Base-by-base conservation (phyloP, 2,329 filamentous ascomycete genomes). In the Leptographium flavum region DNA sequence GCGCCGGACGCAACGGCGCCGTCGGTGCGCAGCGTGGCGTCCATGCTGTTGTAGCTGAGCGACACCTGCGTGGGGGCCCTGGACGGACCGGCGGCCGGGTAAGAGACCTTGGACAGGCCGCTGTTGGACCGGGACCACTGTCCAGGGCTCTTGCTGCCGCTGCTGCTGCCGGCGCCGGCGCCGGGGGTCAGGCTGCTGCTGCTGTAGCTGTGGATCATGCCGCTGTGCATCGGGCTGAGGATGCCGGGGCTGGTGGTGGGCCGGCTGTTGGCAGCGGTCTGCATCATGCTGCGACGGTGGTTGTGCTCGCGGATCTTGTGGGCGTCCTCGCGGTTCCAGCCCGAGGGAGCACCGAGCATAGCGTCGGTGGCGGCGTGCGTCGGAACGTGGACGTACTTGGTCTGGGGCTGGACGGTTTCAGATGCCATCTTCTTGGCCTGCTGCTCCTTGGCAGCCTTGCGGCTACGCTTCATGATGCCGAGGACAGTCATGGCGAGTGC, bases 361-460 rank as follows among this genome's bases (percentile, higher is more conserved):
- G 76, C 74, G 58, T 81, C 76, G 13, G 65, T 56, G 39, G 73
- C 73, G 25, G 76, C 76, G 55, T 81, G 77, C 14, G 65, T 78
- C n/a, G 76, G 74, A 19, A 76, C 59, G 55, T 81, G 76, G 43
- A 63, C 70, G 58, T 81, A 80, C 13, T 70, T 65, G n/a, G 60
- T 50, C 14, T 39, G 33, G 7, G 44, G 15, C 25, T 23, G n/a
- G 44, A 65, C 23, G 14, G 31, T 19, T 19, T 36, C 13, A 19
- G 60, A 56, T 43, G 70, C 67, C 33, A 66, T 60, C 52, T 70
- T 66, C 52, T 70, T 68, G 36, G 60, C 65, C 48, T 69, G 64
- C 48, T 69, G 64, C 42, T 76, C 68, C 57, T 77, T 75, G 50
- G 73, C 70, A 44, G 73, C 69, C 54, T 73, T 67, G 47, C 69